Evolutionary conservation across 345 rosid genomes (phyloP).

Genomic region (Salix koriyanagi): DNA sequence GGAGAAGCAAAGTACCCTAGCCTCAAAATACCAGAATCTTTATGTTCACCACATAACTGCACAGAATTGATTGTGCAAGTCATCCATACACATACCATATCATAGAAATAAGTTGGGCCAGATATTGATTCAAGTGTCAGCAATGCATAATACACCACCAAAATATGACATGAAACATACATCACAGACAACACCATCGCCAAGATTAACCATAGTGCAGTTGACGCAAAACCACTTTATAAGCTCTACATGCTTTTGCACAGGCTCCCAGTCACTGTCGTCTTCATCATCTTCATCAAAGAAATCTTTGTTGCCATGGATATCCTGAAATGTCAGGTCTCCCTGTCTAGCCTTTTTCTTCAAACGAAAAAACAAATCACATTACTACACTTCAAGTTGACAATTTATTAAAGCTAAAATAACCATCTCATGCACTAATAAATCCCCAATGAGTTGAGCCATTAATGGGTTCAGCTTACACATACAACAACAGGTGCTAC

Average conservation of each 20-base stretch:
- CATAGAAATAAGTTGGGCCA: not conserved
- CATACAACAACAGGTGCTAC: conserved; percentile 23
- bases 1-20: conserved; percentile 73
- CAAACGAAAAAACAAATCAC: not conserved
- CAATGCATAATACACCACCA: not conserved
- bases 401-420: not conserved
- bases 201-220: conserved; percentile 84
- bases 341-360: conserved; percentile 51
- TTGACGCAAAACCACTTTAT: conserved; percentile 83
- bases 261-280: conserved; percentile 93
- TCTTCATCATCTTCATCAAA: conserved; percentile 70
- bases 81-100: conserved; percentile 1
- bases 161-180: conserved; percentile 41
- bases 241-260: conserved; percentile 49
- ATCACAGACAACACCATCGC: conserved; percentile 55
- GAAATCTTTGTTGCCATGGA: conserved; percentile 42
- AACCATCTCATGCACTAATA: conserved; percentile 3
- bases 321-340: conserved; percentile 72
- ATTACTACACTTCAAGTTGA: not conserved
- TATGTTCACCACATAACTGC: conserved; percentile 92
- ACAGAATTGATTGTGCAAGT: conserved; percentile 20
- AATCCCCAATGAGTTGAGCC: not conserved
- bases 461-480: conserved; percentile 27
- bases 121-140: not conserved
- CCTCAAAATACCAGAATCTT: conserved; percentile 72